Conservation (phyloP, 2,329 filamentous ascomycete genomes). For the Eutypa lata region DNA sequence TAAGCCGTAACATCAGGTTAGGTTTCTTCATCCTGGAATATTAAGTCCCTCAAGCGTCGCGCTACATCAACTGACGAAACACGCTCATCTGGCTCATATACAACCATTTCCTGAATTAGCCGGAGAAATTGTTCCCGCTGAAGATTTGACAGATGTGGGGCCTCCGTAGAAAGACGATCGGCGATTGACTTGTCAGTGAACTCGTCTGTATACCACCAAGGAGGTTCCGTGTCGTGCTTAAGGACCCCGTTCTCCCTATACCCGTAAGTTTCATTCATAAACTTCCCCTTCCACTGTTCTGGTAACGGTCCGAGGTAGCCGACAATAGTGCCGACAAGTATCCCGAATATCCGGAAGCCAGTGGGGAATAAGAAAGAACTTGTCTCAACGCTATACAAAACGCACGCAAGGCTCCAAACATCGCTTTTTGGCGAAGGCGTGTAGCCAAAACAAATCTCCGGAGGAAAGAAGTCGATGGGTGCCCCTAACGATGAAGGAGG, state of each 20-base stretch:
- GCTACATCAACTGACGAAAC: neutral
- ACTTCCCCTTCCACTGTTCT: neutral
- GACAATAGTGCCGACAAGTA: neutral
- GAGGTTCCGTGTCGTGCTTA: neutral
- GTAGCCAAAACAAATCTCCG: slow-evolving; percentile 1
- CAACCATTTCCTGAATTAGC: neutral
- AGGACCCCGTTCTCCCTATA: neutral
- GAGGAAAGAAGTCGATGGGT: slow-evolving; percentile 1
- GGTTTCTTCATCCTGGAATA: neutral
- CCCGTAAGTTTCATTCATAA: neutral
- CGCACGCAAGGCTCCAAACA: neutral
- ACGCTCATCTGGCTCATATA: neutral
- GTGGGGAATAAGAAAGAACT: neutral
- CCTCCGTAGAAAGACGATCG: neutral
- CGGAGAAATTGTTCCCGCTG: neutral
- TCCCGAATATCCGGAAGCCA: neutral
- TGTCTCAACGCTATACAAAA: neutral
- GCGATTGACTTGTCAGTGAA: neutral
- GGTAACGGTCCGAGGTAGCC: neutral
- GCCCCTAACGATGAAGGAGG: neutral
- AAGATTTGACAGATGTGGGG: neutral
- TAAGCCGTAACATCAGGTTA: no score
- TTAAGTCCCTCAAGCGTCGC: neutral
- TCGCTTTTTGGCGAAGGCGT: neutral
- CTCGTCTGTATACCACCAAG: neutral